phyloP scores from a whole-genome alignment of 345 rosid genomes.

The Laguncularia racemosa region DNA sequence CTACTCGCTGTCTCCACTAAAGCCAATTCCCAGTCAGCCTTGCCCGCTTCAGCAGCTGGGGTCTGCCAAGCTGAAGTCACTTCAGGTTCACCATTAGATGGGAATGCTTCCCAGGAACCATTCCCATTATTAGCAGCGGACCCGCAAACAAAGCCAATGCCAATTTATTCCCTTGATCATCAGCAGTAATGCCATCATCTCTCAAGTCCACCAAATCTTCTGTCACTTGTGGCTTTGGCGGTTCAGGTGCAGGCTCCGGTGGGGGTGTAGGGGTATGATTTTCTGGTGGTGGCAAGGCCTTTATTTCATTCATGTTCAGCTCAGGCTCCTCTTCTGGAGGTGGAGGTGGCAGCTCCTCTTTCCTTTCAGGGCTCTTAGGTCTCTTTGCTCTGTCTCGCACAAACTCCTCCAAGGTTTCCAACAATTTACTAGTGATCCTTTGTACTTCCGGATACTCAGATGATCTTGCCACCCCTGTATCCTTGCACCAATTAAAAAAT shows the following conservation, averaged over 20 bases:
- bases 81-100: conserved; percentile 41
- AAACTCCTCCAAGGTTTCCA: conserved; percentile 80
- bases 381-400: conserved; percentile 67
- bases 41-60: conserved; percentile 78
- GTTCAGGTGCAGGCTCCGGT: conserved; percentile 53
- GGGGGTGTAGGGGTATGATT: conserved; percentile 21
- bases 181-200: conserved; percentile 63
- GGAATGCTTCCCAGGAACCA: conserved; percentile 87
- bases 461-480: conserved; percentile 71
- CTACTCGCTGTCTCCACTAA: conserved; percentile 81
- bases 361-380: conserved; percentile 59
- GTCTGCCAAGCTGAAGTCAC: conserved; percentile 76
- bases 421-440: conserved; percentile 65
- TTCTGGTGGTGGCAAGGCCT: conserved; percentile 81
- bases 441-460: conserved; percentile 91
- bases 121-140: conserved; percentile 31
- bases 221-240: conserved; percentile 34
- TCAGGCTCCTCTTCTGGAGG: conserved; percentile 33
- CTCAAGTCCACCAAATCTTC: conserved; percentile 73
- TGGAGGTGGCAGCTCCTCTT: conserved; percentile 39
- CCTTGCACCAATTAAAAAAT: conserved; percentile 87
- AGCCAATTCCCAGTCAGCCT: conserved; percentile 94
- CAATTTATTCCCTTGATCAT: conserved; percentile 82
- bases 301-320: conserved; percentile 66
- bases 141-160: conserved; percentile 81